These are phyloP conservation scores for Auriculariales sp. DNA, from an alignment of 768 basidiomycete genomes.

Conservation along the genomic window DNA sequence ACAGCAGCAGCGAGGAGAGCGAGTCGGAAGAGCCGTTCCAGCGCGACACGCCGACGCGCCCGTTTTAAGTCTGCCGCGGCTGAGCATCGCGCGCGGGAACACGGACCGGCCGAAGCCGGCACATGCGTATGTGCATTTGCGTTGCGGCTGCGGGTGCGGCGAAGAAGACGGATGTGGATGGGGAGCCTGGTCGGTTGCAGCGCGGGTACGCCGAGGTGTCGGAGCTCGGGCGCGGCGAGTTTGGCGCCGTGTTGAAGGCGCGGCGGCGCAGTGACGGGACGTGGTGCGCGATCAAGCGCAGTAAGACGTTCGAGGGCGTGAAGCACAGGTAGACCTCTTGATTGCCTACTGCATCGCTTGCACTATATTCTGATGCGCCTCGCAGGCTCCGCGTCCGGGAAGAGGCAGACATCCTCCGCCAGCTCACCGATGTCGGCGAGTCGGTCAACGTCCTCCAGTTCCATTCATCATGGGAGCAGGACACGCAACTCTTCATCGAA, in stretches of 20 bases:
- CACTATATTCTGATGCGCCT: constrained; percentile 9
- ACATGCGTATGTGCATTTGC: constrained; percentile 18
- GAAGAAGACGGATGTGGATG: constrained; percentile 18
- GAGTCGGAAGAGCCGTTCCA: constrained; percentile 18
- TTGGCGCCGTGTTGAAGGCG: constrained; percentile 84
- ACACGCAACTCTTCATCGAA: constrained; percentile 74
- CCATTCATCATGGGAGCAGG: constrained; percentile 93
- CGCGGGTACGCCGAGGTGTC: constrained; percentile 68
- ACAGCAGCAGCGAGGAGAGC: too few species aligned
- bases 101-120: constrained; percentile 10
- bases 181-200: constrained; percentile 55
- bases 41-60: constrained; percentile 17
- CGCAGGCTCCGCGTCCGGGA: constrained; percentile 72
- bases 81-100: not conserved
- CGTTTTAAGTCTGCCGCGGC: constrained; percentile 9
- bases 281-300: constrained; percentile 85
- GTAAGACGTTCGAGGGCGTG: constrained; percentile 79
- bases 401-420: constrained; percentile 83
- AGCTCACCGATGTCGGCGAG: constrained; percentile 37
- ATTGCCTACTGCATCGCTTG: too few species aligned
- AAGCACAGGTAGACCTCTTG: constrained; percentile 91
- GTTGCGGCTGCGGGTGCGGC: not conserved
- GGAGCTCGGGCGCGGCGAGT: constrained; percentile 80
- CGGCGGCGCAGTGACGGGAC: constrained; percentile 37
- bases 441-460: constrained; percentile 66